Base-by-base conservation (phyloP, 306 rosid genomes). In the Cyclanthera cordifolia region DNA sequence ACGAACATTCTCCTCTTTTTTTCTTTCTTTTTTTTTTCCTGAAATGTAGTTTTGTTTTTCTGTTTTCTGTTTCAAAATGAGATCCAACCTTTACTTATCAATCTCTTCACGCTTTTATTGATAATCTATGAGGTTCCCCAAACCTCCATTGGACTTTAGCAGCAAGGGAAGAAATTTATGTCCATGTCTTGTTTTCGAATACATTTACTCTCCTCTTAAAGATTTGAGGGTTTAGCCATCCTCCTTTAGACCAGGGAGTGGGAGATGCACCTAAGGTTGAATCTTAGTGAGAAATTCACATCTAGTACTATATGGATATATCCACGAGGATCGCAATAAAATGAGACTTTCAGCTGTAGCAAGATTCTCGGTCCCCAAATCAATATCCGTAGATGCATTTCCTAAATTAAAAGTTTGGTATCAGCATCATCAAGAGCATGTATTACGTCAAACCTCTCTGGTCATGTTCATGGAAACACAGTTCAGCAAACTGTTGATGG, bases 361-460 rank as follows among this genome's bases (percentile, higher is more conserved):
- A 20, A 83, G 84, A 73, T 85, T 81, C 69, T 86, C 87, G 23
- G 88, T 87, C 8, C 90, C 97, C 21, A 83, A 83, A 75, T 87
- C 96, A 17, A 78, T 93, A 63, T 93, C 90, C 74, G 95, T 93
- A 37, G 99, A 93, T 78, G 88, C 99, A 15, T 93, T 93, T 82
- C 95, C 99, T 10, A 89, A 93, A 79, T 76, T 93, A 49, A 93
- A 93, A 82, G 90, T 51, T 41, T 93, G 99, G 99, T 83, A 93
- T 60, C 84, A 94, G 71, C 99, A 93, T 75, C 99, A 93, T 82
- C 96, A 82, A 82, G 99, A 82, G 99, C 96, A 32, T 93, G 97
- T 61, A 86, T 93, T 79, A 95, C 99, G 60, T 90, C 99, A 53
- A 93, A 96, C 17, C 94, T 90, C 64, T 88, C 95, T 34, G 99